Percentiles rank a stretch among this genome's conserved stretches.
Conservation (phyloP, 2,329 filamentous ascomycete genomes). For the Delphinella strobiligena region DNA sequence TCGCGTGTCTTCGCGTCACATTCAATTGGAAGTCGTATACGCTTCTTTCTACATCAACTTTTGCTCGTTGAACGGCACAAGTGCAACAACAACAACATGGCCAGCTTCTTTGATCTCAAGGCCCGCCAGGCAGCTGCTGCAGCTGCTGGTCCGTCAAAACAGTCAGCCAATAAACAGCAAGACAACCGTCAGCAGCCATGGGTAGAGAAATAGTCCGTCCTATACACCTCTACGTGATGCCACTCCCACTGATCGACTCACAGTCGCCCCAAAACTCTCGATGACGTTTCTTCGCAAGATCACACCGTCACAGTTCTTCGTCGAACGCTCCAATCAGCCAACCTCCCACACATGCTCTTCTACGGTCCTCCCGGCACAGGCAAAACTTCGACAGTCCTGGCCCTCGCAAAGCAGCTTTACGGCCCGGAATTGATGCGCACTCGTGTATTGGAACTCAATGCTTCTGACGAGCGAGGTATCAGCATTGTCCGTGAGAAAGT, state of each 20-base stretch:
- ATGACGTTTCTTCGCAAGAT: slow-evolving; percentile 93
- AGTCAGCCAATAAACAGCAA: slow-evolving; percentile 43
- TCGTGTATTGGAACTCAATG: slow-evolving; percentile 96
- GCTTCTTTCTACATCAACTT: no score
- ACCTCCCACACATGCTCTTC: slow-evolving; percentile 99
- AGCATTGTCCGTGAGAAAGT: slow-evolving; percentile 95
- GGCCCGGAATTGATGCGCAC: slow-evolving; percentile 87
- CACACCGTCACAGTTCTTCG: slow-evolving; percentile 90
- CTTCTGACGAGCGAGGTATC: slow-evolving; percentile 96
- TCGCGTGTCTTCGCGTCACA: not conserved
- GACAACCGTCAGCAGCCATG: slow-evolving; percentile 71
- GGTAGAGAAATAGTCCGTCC: slow-evolving; percentile 94
- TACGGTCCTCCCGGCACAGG: slow-evolving; percentile 95
- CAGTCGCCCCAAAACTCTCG: slow-evolving; percentile 85
- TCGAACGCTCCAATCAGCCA: slow-evolving; percentile 85
- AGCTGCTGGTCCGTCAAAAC: slow-evolving; percentile 56
- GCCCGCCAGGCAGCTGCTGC: slow-evolving; percentile 63
- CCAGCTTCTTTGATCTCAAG: slow-evolving; percentile 92
- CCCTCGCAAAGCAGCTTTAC: slow-evolving; percentile 93
- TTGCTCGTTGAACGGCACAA: no score
- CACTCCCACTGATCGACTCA: slow-evolving; percentile 6
- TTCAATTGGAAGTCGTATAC: no score
- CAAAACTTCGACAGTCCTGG: slow-evolving; percentile 95
- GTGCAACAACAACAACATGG: slow-evolving; percentile 41
- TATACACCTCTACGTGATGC: slow-evolving; percentile 3